phyloP scores from a whole-genome alignment of 2,329 filamentous ascomycete species.

The Aureobasidium melanogenum region DNA sequence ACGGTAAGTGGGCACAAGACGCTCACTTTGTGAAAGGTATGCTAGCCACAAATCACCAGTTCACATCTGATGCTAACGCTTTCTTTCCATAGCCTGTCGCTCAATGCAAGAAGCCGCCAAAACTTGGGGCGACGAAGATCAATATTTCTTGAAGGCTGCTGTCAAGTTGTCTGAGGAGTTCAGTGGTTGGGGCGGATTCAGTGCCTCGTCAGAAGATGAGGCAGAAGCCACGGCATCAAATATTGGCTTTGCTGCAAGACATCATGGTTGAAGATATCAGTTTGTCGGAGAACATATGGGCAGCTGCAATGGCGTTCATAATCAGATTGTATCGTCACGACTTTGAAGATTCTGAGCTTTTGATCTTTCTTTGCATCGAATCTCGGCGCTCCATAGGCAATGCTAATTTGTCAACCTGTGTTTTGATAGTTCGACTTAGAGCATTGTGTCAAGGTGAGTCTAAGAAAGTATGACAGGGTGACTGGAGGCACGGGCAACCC shows the following conservation, averaged over 20 bases:
- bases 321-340: no score
- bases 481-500: background rate
- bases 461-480: background rate
- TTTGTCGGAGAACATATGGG: background rate
- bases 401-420: no score
- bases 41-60: constrained; percentile 14
- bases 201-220: background rate
- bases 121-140: constrained; percentile 64
- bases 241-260: background rate
- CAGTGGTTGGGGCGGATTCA: constrained; percentile 47
- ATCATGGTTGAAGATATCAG: background rate
- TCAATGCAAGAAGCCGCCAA: constrained; percentile 65
- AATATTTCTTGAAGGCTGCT: constrained; percentile 58
- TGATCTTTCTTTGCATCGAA: no score
- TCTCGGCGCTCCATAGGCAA: no score
- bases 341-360: no score
- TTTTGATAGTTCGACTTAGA: no score
- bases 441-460: no score
- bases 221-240: constrained; percentile 1
- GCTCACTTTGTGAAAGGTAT: constrained; percentile 77
- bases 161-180: constrained; percentile 68
- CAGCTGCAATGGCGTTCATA: no score
- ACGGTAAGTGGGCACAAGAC: constrained; percentile 59
- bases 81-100: constrained; percentile 47
- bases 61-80: background rate